Conservation (phyloP, 129 eudicot species). For the Dittrichia graveolens region DNA sequence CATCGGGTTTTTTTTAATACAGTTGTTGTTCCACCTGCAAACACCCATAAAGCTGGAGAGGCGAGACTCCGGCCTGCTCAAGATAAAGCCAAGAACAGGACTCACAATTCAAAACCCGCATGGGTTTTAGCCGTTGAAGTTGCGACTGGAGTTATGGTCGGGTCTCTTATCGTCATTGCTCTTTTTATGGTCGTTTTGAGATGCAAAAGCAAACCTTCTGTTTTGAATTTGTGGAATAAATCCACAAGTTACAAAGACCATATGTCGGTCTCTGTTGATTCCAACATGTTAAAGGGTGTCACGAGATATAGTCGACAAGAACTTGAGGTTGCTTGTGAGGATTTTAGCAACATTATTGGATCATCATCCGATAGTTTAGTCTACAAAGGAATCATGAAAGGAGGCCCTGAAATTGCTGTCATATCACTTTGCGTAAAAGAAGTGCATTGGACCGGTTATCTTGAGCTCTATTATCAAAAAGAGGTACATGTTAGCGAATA, state of each 20-base stretch:
- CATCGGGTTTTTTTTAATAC: constrained; percentile 12
- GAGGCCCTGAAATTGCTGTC: constrained; percentile 92
- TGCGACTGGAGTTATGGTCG: constrained; percentile 66
- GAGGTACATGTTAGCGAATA: constrained; percentile 49
- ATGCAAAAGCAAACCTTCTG: constrained; percentile 64
- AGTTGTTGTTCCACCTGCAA: constrained; percentile 52
- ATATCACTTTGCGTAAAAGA: constrained; percentile 88
- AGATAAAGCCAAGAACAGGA: constrained; percentile 34
- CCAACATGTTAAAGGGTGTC: constrained; percentile 74
- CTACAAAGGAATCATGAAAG: constrained; percentile 84
- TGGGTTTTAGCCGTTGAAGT: constrained; percentile 77
- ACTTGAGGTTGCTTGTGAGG: constrained; percentile 97
- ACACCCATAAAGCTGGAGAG: constrained; percentile 38
- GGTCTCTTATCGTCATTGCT: constrained; percentile 51
- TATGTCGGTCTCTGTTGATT: constrained; percentile 58
- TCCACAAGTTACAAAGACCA: constrained; percentile 58
- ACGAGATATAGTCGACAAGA: constrained; percentile 67
- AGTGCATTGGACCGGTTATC: constrained; percentile 85
- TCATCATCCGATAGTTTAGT: constrained; percentile 83
- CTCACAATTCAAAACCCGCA: constrained; percentile 44
- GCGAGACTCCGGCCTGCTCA: constrained; percentile 48
- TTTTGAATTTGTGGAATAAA: constrained; percentile 67
- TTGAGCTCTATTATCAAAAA: constrained; percentile 92
- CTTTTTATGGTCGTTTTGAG: constrained; percentile 40
- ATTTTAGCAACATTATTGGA: constrained; percentile 96